These are phyloP conservation scores for Ophiocordyceps polyrhachis-furcata DNA, from an alignment of 2,329 filamentous ascomycete species.

Conservation along the genomic window DNA sequence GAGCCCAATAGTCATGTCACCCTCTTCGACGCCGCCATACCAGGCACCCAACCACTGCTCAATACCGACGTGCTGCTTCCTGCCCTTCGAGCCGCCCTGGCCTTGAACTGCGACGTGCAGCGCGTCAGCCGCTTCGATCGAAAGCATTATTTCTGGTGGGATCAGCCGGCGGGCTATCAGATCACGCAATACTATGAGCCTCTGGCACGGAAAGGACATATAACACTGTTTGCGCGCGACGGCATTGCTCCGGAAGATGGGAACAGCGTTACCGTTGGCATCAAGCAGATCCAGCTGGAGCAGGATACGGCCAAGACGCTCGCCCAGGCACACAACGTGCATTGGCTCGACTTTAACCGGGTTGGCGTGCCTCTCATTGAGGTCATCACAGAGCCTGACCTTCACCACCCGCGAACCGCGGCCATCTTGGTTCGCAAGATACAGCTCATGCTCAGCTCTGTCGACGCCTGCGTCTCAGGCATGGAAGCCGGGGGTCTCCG, in stretches of 20 bases:
- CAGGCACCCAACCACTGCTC: constrained; percentile 74
- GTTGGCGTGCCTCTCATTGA: constrained; percentile 83
- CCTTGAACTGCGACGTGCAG: constrained; percentile 64
- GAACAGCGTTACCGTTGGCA: constrained; percentile 51
- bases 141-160: constrained; percentile 99
- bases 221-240: constrained; percentile 57
- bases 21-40: constrained; percentile 74
- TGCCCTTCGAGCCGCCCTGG: constrained; percentile 75
- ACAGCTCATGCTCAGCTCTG: constrained; percentile 58
- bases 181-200: constrained; percentile 89
- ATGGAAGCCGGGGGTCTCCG: constrained; percentile 87
- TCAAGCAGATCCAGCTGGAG: constrained; percentile 92
- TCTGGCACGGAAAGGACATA: constrained; percentile 48
- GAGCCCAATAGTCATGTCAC: constrained; percentile 73
- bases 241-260: constrained; percentile 63
- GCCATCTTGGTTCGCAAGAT: constrained; percentile 80
- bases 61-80: constrained; percentile 71
- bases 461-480: constrained; percentile 71
- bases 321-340: constrained; percentile 50
- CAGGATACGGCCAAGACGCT: constrained; percentile 95
- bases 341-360: constrained; percentile 85
- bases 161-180: constrained; percentile 91
- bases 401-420: constrained; percentile 73
- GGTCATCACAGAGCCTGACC: constrained; percentile 80
- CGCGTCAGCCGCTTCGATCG: constrained; percentile 69